phyloP scores from a whole-genome alignment of 2,329 filamentous ascomycete genomes.

The Elsinoe ampelina region DNA sequence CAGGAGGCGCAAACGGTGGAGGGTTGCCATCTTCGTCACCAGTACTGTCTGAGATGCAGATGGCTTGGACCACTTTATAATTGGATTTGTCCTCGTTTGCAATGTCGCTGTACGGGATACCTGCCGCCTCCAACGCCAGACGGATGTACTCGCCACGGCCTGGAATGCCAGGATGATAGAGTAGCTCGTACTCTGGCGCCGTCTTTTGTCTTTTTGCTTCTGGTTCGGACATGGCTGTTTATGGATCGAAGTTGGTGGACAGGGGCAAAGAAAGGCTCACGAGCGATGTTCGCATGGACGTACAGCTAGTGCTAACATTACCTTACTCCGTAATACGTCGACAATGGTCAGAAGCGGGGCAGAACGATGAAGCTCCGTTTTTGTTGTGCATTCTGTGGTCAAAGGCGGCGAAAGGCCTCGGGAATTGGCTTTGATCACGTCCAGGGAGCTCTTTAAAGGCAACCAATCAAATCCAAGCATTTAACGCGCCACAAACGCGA shows the following conservation, averaged over 20 bases:
- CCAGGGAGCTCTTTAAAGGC: background rate
- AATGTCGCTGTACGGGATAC: constrained; percentile 55
- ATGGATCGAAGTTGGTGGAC: background rate
- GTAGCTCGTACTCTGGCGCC: constrained; percentile 44
- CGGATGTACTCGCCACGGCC: constrained; percentile 68
- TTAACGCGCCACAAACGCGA: constrained; percentile 2
- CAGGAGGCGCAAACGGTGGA: constrained; percentile 57
- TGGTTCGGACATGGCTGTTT: constrained; percentile 6
- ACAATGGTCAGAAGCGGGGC: background rate
- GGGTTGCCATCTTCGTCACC: constrained; percentile 50
- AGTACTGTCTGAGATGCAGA: constrained; percentile 35
- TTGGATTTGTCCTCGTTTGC: constrained; percentile 44
- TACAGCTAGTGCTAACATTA: background rate
- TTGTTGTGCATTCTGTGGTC: background rate
- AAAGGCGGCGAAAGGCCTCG: background rate
- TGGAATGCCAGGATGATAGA: constrained; percentile 64
- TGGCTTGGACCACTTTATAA: constrained; percentile 41
- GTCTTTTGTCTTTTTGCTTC: constrained; percentile 14
- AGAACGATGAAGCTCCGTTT: background rate
- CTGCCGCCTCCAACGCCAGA: constrained; percentile 60
- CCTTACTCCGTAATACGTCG: background rate
- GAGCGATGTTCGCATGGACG: background rate
- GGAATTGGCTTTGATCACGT: background rate
- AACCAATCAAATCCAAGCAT: background rate
- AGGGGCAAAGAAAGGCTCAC: background rate